A percentile compares a stretch with the other conserved stretches of the same genome.
These are phyloP conservation scores for Leccinum arenicola DNA, from an alignment of 768 basidiomycete genomes.

Conservation along the genomic window DNA sequence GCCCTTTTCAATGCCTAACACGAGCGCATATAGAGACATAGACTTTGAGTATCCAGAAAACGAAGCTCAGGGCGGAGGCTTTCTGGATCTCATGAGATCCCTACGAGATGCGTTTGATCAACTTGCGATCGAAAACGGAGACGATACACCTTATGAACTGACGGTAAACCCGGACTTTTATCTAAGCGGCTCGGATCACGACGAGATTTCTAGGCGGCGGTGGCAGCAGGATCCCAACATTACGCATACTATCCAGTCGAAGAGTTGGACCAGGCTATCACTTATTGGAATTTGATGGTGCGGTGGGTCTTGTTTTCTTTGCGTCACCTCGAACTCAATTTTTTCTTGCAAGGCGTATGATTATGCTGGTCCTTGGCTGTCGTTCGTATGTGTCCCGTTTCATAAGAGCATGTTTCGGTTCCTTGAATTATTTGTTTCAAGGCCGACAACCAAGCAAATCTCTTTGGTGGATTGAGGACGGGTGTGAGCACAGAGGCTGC, in stretches of 20 bases:
- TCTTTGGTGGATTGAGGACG: slow-evolving; percentile 64
- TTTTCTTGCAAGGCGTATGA: slow-evolving; percentile 54
- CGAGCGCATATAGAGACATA: slow-evolving; percentile 48
- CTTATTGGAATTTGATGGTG: slow-evolving; percentile 84
- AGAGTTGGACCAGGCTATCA: slow-evolving; percentile 63
- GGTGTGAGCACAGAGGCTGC: slow-evolving; percentile 67
- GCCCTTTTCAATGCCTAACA: not conserved
- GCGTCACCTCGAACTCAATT: not conserved
- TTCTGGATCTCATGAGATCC: slow-evolving; percentile 61
- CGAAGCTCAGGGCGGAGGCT: slow-evolving; percentile 57
- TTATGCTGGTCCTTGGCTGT: slow-evolving; percentile 77
- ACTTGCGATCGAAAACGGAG: slow-evolving; percentile 58
- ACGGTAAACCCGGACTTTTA: slow-evolving; percentile 32
- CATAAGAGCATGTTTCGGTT: not conserved
- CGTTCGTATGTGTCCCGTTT: slow-evolving; percentile 43
- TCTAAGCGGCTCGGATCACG: not conserved
- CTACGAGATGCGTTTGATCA: slow-evolving; percentile 62
- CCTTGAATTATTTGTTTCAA: slow-evolving; percentile 11
- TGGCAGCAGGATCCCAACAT: slow-evolving; percentile 59
- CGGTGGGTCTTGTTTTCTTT: not conserved
- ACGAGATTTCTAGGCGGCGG: slow-evolving; percentile 42
- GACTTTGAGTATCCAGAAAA: slow-evolving; percentile 78
- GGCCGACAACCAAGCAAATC: slow-evolving; percentile 59
- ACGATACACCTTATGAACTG: slow-evolving; percentile 55
- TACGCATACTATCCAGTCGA: slow-evolving; percentile 56